Evolutionary conservation across 352 stramenopile species (phyloP).

Genomic region (Hyaloperonospora arabidopsidis): DNA sequence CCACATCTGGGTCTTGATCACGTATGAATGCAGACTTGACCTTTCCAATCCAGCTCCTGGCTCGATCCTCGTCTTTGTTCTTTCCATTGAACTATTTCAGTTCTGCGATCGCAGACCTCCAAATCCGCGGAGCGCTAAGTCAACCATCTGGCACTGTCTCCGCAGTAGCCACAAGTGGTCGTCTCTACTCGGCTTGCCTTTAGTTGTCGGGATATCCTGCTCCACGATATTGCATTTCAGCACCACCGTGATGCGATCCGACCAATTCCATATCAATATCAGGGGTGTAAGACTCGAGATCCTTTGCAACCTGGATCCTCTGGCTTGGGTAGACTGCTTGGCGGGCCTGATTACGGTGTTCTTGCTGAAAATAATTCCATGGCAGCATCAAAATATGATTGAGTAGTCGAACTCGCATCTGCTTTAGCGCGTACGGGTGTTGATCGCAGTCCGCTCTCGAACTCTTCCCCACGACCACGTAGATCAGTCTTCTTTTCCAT

Average conservation of each 20-base stretch:
- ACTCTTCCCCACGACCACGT: too few relatives aligned
- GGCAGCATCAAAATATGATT: too few relatives aligned
- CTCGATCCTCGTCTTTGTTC: background rate
- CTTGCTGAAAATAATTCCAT: too few relatives aligned
- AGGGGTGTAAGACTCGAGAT: background rate
- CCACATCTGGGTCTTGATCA: background rate
- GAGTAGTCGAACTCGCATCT: too few relatives aligned
- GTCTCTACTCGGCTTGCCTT: background rate
- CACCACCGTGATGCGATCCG: background rate
- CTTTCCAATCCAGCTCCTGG: background rate
- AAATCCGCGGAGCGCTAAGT: background rate
- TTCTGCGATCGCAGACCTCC: background rate
- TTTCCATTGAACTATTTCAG: background rate
- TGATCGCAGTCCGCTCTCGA: too few relatives aligned
- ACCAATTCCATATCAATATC: slow-evolving; percentile 1
- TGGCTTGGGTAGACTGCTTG: background rate
- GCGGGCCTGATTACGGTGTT: background rate
- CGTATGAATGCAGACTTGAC: background rate
- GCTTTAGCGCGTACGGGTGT: too few relatives aligned
- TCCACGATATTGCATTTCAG: too few relatives aligned
- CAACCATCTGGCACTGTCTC: background rate
- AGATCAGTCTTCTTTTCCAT: too few relatives aligned
- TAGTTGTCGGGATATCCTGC: background rate
- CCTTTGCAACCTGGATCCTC: background rate
- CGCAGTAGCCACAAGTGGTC: background rate